Evolutionary conservation across 768 basidiomycete species (phyloP), one percentile per base, ranked within the genome.

Genomic region (Cyclocybe cylindracea): DNA sequence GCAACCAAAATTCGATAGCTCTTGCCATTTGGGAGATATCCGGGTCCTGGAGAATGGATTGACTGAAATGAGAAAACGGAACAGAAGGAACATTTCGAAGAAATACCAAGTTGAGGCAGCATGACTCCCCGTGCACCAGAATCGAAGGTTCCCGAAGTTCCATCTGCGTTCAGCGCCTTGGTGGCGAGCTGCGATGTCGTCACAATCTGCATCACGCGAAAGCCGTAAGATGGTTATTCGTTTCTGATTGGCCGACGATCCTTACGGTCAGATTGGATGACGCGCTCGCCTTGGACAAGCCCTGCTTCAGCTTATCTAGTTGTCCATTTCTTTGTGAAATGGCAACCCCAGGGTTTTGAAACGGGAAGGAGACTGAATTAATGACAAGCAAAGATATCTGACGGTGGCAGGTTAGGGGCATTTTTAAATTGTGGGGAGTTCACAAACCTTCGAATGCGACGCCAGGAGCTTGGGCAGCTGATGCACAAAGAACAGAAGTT

Each of bases 171-270:
- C 33, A 88, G 65, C 57, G 88, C 69, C 61, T 85, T 90, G 0
- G 85, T 89, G 10, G 85, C 77, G 56, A 91, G 71, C 62, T 91
- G 87, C 18, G 83, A 84, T 2, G 86, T 88, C 33, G 78, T 71
- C 41, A 88, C 73, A 39, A 74, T 60, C 71, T 71, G 46, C 24
- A 46, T 34, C 48, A 42, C 32, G 24, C 32, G 29, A 46, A 56
- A 37, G 48, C 41, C 54, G 14, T 41, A 19, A 43, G 6, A 46
- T 9, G 13, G 19, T 11, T n/a, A 39, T 16, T 24, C 16, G 41
- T 18, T 31, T 42, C 34, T 7, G 37, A 35, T 35, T 14, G 40
- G 33, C 19, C 56, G 16, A 54, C 38, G 42, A 37, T 43, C 41
- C 62, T 48, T 59, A 86, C 86, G 16, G 84, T 78, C 46, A 87